phyloP scores from a whole-genome alignment of 1,284 basidiomycete genomes.

The Pisolithus thermaeus region DNA sequence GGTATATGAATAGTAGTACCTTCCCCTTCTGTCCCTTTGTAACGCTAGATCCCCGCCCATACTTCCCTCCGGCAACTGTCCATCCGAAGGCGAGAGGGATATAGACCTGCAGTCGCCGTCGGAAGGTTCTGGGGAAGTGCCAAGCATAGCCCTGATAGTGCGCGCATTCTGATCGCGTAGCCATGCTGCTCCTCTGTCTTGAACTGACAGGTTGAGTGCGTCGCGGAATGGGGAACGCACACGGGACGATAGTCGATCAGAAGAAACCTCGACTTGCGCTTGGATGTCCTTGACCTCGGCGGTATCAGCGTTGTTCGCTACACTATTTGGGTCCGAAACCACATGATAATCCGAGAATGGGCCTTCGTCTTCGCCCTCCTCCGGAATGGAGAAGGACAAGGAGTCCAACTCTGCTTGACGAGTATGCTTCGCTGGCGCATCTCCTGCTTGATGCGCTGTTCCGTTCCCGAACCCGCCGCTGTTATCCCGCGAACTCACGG shows the following conservation, averaged over 20 bases:
- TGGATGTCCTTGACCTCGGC: conserved; percentile 51
- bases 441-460: not conserved
- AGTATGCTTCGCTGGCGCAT: not conserved
- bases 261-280: conserved; percentile 37
- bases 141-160: conserved; percentile 52
- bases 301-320: conserved; percentile 40
- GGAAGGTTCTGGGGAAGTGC: conserved; percentile 55
- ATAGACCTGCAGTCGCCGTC: conserved; percentile 46
- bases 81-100: conserved; percentile 28
- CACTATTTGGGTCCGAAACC: conserved; percentile 17
- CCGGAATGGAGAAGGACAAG: conserved; percentile 1
- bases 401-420: conserved; percentile 1
- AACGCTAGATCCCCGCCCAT: conserved; percentile 59
- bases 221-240: conserved; percentile 30
- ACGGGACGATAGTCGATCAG: conserved; percentile 6
- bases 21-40: conserved; percentile 59
- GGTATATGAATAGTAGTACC: conserved; percentile 71
- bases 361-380: conserved; percentile 11
- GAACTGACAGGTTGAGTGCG: conserved; percentile 39
- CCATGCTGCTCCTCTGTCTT: conserved; percentile 74
- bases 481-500: conserved; percentile 65
- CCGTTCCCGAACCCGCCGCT: conserved; percentile 17
- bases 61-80: conserved; percentile 28
- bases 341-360: conserved; percentile 29
- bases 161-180: conserved; percentile 74